Conservation (phyloP, 306 rosid species). For the Gillenia trifoliata region DNA sequence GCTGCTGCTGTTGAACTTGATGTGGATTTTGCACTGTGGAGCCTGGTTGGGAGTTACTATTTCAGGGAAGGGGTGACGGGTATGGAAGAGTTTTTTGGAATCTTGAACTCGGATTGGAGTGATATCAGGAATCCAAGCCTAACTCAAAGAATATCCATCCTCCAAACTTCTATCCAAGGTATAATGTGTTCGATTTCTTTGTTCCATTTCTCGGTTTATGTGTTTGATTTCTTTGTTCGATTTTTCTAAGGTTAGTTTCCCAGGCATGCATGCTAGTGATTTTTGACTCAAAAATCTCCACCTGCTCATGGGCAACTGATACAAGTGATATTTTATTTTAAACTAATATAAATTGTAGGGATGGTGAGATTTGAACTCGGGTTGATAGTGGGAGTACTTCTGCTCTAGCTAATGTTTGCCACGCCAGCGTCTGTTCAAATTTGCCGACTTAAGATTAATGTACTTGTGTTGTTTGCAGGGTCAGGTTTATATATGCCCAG, state of each 20-base stretch:
- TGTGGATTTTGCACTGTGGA: constrained; percentile 81
- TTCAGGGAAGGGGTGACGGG: constrained; percentile 63
- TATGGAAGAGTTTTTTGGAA: constrained; percentile 63
- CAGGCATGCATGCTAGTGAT: neutral
- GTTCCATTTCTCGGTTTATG: neutral
- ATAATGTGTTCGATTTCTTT: neutral
- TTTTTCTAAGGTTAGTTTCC: neutral
- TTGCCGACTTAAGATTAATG: neutral
- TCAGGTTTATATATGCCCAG: constrained; percentile 27
- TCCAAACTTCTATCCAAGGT: constrained; percentile 83
- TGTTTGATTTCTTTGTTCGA: neutral
- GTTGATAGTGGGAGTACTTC: neutral
- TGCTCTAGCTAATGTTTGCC: neutral
- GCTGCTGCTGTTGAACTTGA: constrained; percentile 66
- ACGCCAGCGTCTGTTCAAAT: neutral
- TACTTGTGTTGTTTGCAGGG: constrained; percentile 38
- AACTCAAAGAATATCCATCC: constrained; percentile 41
- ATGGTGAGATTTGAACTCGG: neutral
- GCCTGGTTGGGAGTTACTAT: constrained; percentile 81
- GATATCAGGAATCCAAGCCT: constrained; percentile 42
- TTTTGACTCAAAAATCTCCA: neutral
- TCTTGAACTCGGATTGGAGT: constrained; percentile 53
- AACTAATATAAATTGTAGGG: neutral
- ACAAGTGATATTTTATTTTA: too few relatives aligned
- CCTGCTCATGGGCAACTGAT: neutral